Conservation (phyloP, 2,329 filamentous ascomycete genomes). For the Macrophomina phaseolina region DNA sequence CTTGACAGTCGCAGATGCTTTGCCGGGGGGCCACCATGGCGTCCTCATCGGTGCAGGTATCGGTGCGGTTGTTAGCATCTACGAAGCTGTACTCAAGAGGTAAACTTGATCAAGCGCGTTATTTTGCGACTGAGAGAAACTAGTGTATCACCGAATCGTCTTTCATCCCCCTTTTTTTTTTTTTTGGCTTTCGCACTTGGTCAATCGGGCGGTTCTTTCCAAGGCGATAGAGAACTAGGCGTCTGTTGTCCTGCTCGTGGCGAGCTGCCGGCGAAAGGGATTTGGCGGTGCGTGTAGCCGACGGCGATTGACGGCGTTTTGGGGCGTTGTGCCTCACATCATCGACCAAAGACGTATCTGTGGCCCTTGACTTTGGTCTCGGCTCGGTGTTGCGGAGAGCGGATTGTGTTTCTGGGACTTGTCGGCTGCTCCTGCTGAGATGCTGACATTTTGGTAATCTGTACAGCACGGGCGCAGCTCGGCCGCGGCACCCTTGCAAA, state of each 20-base stretch:
- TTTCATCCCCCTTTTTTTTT: conserved; percentile 7
- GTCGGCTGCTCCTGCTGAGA: background rate
- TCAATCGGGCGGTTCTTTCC: conserved; percentile 5
- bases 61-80: conserved; percentile 72
- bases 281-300: background rate
- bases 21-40: conserved; percentile 75
- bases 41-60: conserved; percentile 72
- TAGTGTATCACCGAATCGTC: background rate
- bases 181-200: conserved; percentile 9
- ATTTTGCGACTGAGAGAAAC: background rate
- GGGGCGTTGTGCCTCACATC: conserved; percentile 32
- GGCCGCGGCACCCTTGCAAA: conserved; percentile 7
- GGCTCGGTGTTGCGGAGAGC: background rate
- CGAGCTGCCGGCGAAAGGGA: conserved; percentile 14
- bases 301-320: conserved; percentile 32
- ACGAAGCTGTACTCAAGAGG: conserved; percentile 76
- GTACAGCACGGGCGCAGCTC: background rate
- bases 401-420: background rate
- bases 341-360: conserved; percentile 14
- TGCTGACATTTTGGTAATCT: background rate
- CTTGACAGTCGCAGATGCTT: conserved; percentile 65
- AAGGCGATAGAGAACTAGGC: conserved; percentile 15
- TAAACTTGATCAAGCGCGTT: conserved; percentile 28
- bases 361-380: background rate
- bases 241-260: conserved; percentile 12